Evolutionary conservation across 768 basidiomycete genomes (phyloP), one percentile per base, ranked within the genome.

Genomic region (Psilocybe subaeruginosa): DNA sequence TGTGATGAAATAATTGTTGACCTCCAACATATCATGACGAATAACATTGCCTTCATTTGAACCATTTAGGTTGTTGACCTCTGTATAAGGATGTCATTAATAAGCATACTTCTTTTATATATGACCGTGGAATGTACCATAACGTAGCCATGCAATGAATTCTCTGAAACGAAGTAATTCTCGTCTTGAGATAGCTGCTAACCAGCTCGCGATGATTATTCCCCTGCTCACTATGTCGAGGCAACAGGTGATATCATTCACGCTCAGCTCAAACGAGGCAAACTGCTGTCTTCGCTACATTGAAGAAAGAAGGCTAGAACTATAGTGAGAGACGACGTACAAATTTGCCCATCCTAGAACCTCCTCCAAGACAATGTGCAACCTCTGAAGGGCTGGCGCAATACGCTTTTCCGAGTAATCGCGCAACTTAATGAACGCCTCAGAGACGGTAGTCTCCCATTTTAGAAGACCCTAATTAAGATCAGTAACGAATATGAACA

Each of bases 351-450:
- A 95, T 48, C 91, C 93, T 64, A 83, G 80, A 56, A 92, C 78
- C 76, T 95, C 92, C 68, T 91, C 86, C 64, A 95, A 68, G 12
- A 94, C 78, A 46, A 95, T 77, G 69, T 91, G 85, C 37, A 93
- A 72, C 33, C 93, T 85, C 71, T 95, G 92, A 55, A 86, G 85
- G 31, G 91, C 91, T 30, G 90, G 90, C 7, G 85, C 82, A 31
- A 92, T 74, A 53, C 85, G 84, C 64, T 88, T 84, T 68, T 90
- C 89, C 17, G 89, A 81, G 68, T 81, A 85, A 70, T 94, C 90
- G 55, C 91, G 89, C 58, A 93, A 75, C 70, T 86, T 91, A 33
- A 81, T 77, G 54, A 95, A 73, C 14, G 90, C 85, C 62, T 93
- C 90, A 8, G 80, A 78, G 65, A 93, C 83, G 3, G 85, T 86